A percentile compares a stretch with the other conserved stretches of the same genome.
These are phyloP conservation scores for Thermothelomyces thermophilus DNA, from an alignment of 2,329 filamentous ascomycete species.

Conservation along the genomic window DNA sequence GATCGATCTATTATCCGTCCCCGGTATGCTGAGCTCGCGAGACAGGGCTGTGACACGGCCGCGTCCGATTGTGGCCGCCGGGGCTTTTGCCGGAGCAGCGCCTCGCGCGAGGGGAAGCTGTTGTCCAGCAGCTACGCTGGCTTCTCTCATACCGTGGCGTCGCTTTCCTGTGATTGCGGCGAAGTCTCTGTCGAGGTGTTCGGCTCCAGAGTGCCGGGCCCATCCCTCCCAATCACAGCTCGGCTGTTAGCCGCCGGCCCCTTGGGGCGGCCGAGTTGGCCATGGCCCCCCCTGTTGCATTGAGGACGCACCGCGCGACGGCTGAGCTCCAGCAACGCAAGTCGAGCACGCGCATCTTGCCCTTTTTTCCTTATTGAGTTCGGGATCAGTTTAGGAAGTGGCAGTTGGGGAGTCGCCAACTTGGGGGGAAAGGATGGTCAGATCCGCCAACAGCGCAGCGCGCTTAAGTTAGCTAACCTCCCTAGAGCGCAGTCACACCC, in stretches of 20 bases:
- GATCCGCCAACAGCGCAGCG: neutral
- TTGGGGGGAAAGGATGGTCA: neutral
- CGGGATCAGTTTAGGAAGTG: no score
- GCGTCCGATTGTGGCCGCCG: constrained; percentile 4
- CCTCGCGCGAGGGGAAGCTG: neutral
- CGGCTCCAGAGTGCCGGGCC: constrained; percentile 11
- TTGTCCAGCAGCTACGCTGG: neutral
- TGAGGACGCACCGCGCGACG: neutral
- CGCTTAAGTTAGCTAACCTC: neutral
- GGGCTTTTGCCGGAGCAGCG: constrained; percentile 3
- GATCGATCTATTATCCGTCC: neutral
- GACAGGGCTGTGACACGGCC: constrained; percentile 6
- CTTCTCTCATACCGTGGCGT: neutral
- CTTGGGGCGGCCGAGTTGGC: constrained; percentile 4
- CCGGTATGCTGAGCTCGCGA: constrained; percentile 4
- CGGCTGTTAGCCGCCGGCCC: constrained; percentile 17
- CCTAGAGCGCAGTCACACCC: neutral
- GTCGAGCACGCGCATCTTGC: neutral
- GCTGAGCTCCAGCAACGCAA: neutral
- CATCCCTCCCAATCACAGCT: constrained; percentile 15
- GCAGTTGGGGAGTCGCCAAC: no score
- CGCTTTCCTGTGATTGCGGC: constrained; percentile 7
- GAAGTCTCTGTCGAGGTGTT: neutral
- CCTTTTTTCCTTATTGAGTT: no score
- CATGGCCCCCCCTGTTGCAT: no score